Percentiles rank a stretch among this genome's conserved stretches.
Conservation (phyloP, 345 rosid species). For the Viola odorata region DNA sequence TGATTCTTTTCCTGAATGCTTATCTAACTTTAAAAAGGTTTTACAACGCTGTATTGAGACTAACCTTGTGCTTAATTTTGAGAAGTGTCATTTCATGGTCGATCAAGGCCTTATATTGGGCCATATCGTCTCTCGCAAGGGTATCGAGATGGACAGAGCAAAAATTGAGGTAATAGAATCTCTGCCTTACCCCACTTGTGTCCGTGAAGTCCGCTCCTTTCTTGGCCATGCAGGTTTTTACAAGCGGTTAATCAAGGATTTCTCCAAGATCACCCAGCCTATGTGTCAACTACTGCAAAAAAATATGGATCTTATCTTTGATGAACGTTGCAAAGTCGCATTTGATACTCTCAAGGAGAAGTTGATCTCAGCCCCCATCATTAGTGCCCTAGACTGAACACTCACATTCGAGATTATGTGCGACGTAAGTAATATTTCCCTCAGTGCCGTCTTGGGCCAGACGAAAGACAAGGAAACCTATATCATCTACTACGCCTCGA, state of each 20-base stretch:
- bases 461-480: too few species aligned
- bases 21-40: neutral
- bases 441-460: too few species aligned
- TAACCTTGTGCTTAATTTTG: neutral
- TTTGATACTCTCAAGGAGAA: too few species aligned
- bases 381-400: too few species aligned
- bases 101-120: neutral
- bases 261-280: neutral
- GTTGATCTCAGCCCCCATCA: too few species aligned
- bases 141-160: neutral
- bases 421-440: too few species aligned
- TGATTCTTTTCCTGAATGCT: neutral
- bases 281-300: neutral
- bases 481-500: too few species aligned
- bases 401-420: too few species aligned
- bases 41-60: neutral
- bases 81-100: slow-evolving; percentile 12
- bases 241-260: neutral
- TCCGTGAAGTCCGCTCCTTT: neutral
- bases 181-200: neutral
- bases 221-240: neutral
- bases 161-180: neutral
- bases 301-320: too few species aligned
- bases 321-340: too few species aligned
- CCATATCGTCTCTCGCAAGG: neutral